A percentile compares a stretch with the other conserved stretches of the same genome.
Evolutionary conservation across 139 green algal species (phyloP).

Genomic region (Micromonas pusilla): DNA sequence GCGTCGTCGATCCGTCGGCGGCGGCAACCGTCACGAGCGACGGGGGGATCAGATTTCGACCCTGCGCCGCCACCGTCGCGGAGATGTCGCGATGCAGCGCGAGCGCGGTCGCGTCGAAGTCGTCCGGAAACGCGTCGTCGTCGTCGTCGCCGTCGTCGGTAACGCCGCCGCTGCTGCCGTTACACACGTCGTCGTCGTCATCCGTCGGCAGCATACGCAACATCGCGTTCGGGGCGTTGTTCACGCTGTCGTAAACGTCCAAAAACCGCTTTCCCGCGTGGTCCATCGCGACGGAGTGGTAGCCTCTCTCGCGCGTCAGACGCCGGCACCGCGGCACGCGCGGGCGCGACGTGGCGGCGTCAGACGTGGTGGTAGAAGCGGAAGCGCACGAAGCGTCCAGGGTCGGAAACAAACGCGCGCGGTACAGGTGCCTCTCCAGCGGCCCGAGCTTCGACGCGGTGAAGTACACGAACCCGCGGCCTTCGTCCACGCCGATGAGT

Average conservation of each 20-base stretch:
- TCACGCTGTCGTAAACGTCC: neutral
- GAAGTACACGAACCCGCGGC: constrained; percentile 39
- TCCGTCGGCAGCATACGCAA: too few relatives aligned
- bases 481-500: constrained; percentile 41
- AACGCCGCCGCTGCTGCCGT: neutral
- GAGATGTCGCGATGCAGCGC: neutral
- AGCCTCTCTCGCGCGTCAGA: neutral
- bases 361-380: neutral
- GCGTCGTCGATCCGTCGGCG: neutral
- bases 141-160: neutral
- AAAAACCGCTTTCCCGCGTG: neutral
- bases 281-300: neutral
- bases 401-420: neutral
- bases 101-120: neutral
- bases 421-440: constrained; percentile 45
- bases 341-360: too few relatives aligned
- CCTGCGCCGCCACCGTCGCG: neutral
- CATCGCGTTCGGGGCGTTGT: neutral
- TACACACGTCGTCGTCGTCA: neutral
- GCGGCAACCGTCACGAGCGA: neutral
- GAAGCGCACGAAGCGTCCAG: constrained; percentile 12
- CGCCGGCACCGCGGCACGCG: too few relatives aligned
- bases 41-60: neutral
- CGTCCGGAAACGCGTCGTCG: neutral
- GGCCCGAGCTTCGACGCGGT: constrained; percentile 28